Evolutionary conservation across 768 basidiomycete species (phyloP), one percentile per base, ranked within the genome.

Genomic region (Candolleomyces eurysporus): DNA sequence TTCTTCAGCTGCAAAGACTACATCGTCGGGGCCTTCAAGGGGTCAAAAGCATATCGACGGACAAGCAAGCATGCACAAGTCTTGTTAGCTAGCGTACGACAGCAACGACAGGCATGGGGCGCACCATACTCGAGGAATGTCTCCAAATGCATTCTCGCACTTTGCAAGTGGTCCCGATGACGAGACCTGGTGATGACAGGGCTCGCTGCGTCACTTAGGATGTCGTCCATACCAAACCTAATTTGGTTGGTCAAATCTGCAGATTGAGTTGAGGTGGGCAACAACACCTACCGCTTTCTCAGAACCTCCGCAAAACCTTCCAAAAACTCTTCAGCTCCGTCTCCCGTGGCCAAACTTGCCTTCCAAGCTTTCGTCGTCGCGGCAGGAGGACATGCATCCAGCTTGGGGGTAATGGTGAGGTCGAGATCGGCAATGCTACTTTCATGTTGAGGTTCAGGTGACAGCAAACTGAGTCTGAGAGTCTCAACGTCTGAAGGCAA

Each of bases 1-100:
- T 69, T 94, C 92, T 71, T 96, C 94, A 0, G 93, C 93, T 5
- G 85, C 92, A 11, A 91, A 70, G 6, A 95, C 92, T 4, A 95
- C 75, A 63, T 94, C 91, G n/a, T 83, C 79, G 1, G 82, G 67
- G 9, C 82, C 88, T 88, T 13, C 58, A 49, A 53, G 42, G 26
- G 4, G 26, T 26, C 26, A 4, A 26, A 26, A 26, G 26, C 26
- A 26, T 2, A 26, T 2, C 26, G 4, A 26, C 26, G 26, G 26
- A 26, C 26, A 26, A 26, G 26, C 4, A 26, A 26, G n/a, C 54
- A 36, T 36, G 6, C 36, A 36, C 36, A 36, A 36, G 36, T 8
- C 8, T 11, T 11, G 36, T 36, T 5, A 36, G 36, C 36, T 36
- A 8, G 36, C 3, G 3, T 36, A 46, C 16, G n/a, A 50, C n/a